Evolutionary conservation across 352 stramenopile genomes (phyloP).

Genomic region (Pythium insidiosum): DNA sequence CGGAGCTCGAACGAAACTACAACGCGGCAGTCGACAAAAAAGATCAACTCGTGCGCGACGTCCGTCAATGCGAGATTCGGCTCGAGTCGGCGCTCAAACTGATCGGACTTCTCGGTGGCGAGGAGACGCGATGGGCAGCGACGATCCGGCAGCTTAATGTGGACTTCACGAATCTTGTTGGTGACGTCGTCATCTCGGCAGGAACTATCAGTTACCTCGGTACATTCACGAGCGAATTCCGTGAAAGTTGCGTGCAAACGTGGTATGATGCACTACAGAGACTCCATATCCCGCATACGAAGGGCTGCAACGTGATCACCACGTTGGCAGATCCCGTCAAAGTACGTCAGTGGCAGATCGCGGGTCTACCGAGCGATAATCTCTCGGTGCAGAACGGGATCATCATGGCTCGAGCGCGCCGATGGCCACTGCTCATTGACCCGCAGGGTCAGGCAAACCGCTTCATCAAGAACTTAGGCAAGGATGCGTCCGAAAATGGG

Average conservation of each 20-base stretch:
- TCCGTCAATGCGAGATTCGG: conserved; percentile 78
- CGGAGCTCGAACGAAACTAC: conserved; percentile 87
- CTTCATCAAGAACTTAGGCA: conserved; percentile 91
- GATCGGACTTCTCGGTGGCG: conserved; percentile 84
- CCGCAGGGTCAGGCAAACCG: conserved; percentile 90
- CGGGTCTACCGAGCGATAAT: conserved; percentile 85
- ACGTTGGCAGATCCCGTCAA: conserved; percentile 88
- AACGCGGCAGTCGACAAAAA: conserved; percentile 85
- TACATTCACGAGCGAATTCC: conserved; percentile 91
- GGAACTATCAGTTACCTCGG: conserved; percentile 91
- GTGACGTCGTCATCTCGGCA: conserved; percentile 88
- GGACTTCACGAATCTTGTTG: conserved; percentile 85
- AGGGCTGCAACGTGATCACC: conserved; percentile 81
- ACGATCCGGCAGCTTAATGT: conserved; percentile 75
- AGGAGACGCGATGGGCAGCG: conserved; percentile 85
- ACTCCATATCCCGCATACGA: conserved; percentile 73
- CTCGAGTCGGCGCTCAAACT: conserved; percentile 88
- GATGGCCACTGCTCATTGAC: conserved; percentile 90
- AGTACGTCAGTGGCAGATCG: conserved; percentile 88
- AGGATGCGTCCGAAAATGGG: conserved; percentile 76
- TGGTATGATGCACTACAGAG: conserved; percentile 80
- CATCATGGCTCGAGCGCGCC: conserved; percentile 85
- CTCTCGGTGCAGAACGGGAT: conserved; percentile 91
- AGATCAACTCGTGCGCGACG: conserved; percentile 71
- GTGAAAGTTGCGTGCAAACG: conserved; percentile 66